Evolutionary conservation across 202 grass and related monocot genomes (phyloP), one percentile per base, ranked within the genome.

Genomic region (Sporobolus alterniflorus): DNA sequence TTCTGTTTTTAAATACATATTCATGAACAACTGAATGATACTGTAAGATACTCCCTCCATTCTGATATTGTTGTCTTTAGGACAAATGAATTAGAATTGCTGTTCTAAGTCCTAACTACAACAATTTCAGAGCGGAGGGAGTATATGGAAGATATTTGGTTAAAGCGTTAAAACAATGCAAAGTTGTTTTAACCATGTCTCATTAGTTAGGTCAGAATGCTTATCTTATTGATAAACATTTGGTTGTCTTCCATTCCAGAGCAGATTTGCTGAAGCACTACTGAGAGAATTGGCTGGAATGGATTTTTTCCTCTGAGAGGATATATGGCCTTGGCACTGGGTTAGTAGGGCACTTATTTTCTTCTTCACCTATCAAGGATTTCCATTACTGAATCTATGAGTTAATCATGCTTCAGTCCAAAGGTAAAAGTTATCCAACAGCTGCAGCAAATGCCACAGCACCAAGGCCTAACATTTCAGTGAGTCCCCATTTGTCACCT

Each of bases 301-400:
- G 70, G 90, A 88, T 15, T 56, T 95, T n/a, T 71, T 92, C 88
- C 48, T 87, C 90, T 41, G 88, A 98, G 77, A 91, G 89, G 69
- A 95, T 98, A 63, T 98, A 98, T 82, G 95, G 95, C 61, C 83
- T 98, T 70, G 95, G 92, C 47, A 95, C 92, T 82, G 95, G 95
- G 95, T 98, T 78, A 68, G 95, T 83, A 64, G 11, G 51, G 8
- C 41, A 61, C 61, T 72, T 78, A 16, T 73, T 65, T 70, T 78
- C 36, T 43, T 47, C 28, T 76, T 41, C 20, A 44, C 26, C 12
- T 67, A 69, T 51, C 62, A 41, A 80, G 18, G 28, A 72, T 51
- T 68, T 49, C 39, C 29, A 20, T 64, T 69, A 59, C 54, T 73
- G 43, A 69, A 64, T 85, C 15, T 74, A 34, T 69, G 79, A 69